Conservation (phyloP, 2,329 filamentous ascomycete species). For the Talaromyces sp. region DNA sequence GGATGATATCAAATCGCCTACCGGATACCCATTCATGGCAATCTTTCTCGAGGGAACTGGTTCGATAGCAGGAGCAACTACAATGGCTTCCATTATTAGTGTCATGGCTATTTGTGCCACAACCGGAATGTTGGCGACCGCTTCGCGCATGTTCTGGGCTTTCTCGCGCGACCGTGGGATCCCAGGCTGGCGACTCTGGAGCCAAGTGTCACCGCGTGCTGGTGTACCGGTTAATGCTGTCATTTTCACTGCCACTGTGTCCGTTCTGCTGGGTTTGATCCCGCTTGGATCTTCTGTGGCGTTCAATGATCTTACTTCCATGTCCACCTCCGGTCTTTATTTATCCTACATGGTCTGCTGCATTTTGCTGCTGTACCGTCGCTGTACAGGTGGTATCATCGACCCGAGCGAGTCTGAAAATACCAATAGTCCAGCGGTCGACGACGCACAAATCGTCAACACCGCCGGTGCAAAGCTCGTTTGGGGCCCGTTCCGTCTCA, state of each 20-base stretch:
- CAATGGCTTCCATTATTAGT: constrained; percentile 28
- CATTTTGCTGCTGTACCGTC: constrained; percentile 38
- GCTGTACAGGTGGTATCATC: constrained; percentile 28
- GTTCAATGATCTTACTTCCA: constrained; percentile 47
- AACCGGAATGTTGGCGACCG: constrained; percentile 28
- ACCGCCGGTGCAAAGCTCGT: constrained; percentile 14
- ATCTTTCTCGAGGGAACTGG: constrained; percentile 43
- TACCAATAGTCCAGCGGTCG: constrained; percentile 14
- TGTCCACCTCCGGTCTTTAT: constrained; percentile 42
- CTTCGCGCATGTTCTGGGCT: constrained; percentile 26
- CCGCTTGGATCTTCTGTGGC: constrained; percentile 47
- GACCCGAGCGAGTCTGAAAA: constrained; percentile 24
- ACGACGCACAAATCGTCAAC: constrained; percentile 20
- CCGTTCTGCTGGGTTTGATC: constrained; percentile 41
- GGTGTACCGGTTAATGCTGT: constrained; percentile 24
- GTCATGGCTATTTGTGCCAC: constrained; percentile 25
- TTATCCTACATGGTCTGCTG: constrained; percentile 47
- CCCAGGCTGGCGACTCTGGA: constrained; percentile 24
- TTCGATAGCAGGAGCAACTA: constrained; percentile 28
- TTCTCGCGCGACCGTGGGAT: constrained; percentile 35
- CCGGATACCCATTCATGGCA: constrained; percentile 33
- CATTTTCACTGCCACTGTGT: constrained; percentile 21
- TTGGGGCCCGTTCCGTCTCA: constrained; percentile 24
- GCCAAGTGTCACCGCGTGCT: constrained; percentile 17
- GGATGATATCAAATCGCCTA: constrained; percentile 25